These are phyloP conservation scores for Orbilia javanica DNA, from an alignment of 2,329 filamentous ascomycete species.

Conservation along the genomic window DNA sequence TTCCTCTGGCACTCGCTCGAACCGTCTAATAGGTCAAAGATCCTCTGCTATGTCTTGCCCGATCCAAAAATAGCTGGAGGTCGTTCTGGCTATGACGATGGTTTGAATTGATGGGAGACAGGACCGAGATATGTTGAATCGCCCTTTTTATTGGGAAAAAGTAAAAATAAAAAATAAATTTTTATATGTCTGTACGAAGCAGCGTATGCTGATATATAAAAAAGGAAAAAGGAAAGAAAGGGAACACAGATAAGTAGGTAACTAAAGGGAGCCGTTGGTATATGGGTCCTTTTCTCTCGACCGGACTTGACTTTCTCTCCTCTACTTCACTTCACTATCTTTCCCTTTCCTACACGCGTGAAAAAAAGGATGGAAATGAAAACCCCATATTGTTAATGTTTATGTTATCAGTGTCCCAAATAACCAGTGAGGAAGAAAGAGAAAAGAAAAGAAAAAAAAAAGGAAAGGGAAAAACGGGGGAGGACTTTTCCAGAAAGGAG, in stretches of 20 bases:
- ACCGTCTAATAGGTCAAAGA: background rate
- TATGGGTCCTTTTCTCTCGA: slow-evolving; percentile 17
- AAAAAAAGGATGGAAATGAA: background rate
- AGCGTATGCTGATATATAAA: too few species aligned
- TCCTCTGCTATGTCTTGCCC: background rate
- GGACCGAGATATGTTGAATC: background rate
- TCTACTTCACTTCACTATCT: background rate
- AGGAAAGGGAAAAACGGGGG: slow-evolving; percentile 15
- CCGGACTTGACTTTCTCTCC: too few species aligned
- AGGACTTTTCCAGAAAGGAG: slow-evolving; percentile 36
- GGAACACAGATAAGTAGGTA: too few species aligned
- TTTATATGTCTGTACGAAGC: background rate
- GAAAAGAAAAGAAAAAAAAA: background rate
- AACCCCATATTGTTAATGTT: background rate
- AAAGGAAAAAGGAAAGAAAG: background rate
- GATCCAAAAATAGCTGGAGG: slow-evolving; percentile 51
- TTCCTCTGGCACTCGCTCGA: background rate
- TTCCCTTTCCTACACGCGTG: slow-evolving; percentile 21
- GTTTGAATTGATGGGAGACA: background rate
- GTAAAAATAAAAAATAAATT: background rate
- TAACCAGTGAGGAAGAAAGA: background rate
- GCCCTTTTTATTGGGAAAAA: background rate
- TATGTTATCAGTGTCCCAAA: background rate
- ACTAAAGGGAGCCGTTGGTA: background rate
- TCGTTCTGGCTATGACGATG: background rate